Conservation (phyloP, 2,329 filamentous ascomycete genomes). For the Alternaria hordeiaustralica region DNA sequence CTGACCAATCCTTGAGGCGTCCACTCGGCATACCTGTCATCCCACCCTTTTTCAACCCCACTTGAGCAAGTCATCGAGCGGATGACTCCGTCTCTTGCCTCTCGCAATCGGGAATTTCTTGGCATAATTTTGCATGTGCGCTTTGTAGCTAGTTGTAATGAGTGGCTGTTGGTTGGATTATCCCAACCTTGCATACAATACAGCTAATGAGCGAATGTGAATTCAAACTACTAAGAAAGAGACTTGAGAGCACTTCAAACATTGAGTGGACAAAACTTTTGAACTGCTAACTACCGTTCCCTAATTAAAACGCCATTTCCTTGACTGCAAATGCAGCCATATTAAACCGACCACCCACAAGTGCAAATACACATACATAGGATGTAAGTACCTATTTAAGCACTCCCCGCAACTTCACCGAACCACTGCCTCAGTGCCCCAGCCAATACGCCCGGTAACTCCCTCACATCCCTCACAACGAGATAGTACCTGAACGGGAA, state of each 20-base stretch:
- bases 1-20: neutral
- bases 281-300: neutral
- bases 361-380: neutral
- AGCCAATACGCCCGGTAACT: slow-evolving; percentile 86
- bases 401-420: slow-evolving; percentile 66
- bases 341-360: neutral
- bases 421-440: slow-evolving; percentile 96
- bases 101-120: neutral
- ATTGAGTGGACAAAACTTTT: neutral
- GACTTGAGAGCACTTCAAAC: neutral
- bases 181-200: neutral
- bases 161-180: neutral
- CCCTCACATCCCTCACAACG: slow-evolving; percentile 88
- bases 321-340: neutral
- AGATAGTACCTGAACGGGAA: slow-evolving; percentile 98
- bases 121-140: neutral
- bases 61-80: neutral
- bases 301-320: neutral
- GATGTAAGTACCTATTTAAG: slow-evolving; percentile 8
- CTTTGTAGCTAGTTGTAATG: neutral
- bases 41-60: neutral
- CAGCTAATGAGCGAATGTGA: neutral
- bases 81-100: neutral
- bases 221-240: neutral
- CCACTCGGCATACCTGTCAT: neutral